A percentile compares a stretch with the other conserved stretches of the same genome.
phyloP scores from a whole-genome alignment of 1,139 yeast genomes.

The Keqinozyma sinolaborantium region DNA sequence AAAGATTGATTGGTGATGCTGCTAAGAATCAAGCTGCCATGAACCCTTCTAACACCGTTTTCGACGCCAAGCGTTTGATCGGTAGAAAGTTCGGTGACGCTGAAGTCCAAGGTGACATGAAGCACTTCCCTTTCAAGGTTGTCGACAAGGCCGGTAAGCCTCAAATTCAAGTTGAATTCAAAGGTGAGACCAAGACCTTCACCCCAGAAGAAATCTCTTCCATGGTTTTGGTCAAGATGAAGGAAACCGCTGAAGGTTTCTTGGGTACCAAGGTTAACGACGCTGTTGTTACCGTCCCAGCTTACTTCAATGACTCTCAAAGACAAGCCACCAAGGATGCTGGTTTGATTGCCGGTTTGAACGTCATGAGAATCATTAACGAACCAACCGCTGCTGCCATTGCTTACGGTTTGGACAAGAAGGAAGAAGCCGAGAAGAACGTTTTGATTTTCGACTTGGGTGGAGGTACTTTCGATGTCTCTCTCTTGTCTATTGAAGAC shows the following conservation, averaged over 20 bases:
- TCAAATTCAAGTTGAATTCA: conserved; percentile 87
- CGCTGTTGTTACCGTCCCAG: conserved; percentile 96
- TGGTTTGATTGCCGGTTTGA: conserved; percentile 95
- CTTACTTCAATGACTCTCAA: conserved; percentile 96
- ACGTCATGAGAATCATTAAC: conserved; percentile 94
- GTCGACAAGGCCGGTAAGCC: conserved; percentile 85
- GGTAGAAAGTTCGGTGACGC: conserved; percentile 93
- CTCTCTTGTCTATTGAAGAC: conserved; percentile 93
- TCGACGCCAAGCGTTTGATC: conserved; percentile 96
- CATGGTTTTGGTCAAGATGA: conserved; percentile 96
- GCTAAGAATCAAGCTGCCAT: conserved; percentile 99
- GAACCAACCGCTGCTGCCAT: conserved; percentile 99
- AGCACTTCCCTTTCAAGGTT: conserved; percentile 97
- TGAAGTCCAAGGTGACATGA: conserved; percentile 91
- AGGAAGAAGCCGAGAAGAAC: conserved; percentile 81
- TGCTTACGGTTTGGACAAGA: conserved; percentile 97
- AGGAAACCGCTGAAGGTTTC: conserved; percentile 96
- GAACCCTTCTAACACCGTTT: conserved; percentile 94
- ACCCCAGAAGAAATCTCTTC: conserved; percentile 97
- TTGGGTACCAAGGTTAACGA: conserved; percentile 90
- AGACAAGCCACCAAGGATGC: conserved; percentile 99
- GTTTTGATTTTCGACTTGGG: conserved; percentile 94
- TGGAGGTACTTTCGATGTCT: conserved; percentile 99
- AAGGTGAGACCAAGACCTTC: conserved; percentile 90
- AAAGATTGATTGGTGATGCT: conserved; percentile 98